Conservation (phyloP, 2,329 filamentous ascomycete species). For the Gliomastix tumulicola region DNA sequence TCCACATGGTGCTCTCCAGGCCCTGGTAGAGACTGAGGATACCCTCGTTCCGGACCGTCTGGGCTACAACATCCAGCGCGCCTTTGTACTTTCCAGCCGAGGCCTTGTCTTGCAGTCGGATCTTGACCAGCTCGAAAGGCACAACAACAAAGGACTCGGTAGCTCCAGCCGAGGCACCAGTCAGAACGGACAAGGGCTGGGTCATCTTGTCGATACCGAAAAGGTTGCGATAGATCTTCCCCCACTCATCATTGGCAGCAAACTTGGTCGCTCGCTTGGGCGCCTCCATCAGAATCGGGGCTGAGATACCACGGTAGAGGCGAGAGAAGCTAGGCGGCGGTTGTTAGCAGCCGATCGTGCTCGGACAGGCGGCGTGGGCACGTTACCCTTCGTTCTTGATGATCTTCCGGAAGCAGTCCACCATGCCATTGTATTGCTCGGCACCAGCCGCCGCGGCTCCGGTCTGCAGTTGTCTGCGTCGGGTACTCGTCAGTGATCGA, state of each 20-base stretch:
- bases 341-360: too few relatives aligned
- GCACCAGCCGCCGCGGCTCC: conserved; percentile 58
- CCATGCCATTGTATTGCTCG: conserved; percentile 92
- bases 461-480: conserved; percentile 73
- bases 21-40: conserved; percentile 90
- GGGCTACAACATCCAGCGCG: conserved; percentile 70
- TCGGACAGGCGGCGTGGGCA: conserved; percentile 1
- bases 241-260: conserved; percentile 98
- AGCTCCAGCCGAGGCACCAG: conserved; percentile 88
- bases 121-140: conserved; percentile 97
- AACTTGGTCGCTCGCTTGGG: conserved; percentile 95
- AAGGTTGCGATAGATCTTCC: conserved; percentile 80
- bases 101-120: conserved; percentile 91
- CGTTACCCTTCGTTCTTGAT: conserved; percentile 89
- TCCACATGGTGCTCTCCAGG: conserved; percentile 93
- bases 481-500: conserved; percentile 1
- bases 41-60: conserved; percentile 81
- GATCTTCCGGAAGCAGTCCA: conserved; percentile 98
- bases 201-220: conserved; percentile 86
- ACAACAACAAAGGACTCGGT: conserved; percentile 97
- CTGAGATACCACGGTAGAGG: conserved; percentile 90
- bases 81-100: conserved; percentile 83
- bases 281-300: conserved; percentile 96
- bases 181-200: conserved; percentile 85
- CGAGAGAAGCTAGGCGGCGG: conserved; percentile 60